Percentiles rank a stretch among this genome's conserved stretches.
These are phyloP conservation scores for Mortierella polycephala DNA, from an alignment of 371 early-diverging fungal species.

Conservation along the genomic window DNA sequence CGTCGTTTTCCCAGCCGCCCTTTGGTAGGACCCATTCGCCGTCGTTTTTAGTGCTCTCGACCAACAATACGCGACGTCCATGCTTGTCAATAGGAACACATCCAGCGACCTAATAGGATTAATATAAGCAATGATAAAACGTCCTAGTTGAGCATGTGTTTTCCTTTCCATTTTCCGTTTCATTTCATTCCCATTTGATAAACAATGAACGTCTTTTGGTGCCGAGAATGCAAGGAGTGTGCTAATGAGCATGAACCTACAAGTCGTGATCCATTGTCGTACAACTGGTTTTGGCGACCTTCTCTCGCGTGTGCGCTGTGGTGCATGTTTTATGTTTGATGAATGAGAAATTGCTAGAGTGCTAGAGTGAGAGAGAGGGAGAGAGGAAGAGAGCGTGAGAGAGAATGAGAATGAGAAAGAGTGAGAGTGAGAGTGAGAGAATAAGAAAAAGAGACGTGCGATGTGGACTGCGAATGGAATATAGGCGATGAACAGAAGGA, in stretches of 20 bases:
- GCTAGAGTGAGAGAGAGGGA: neutral
- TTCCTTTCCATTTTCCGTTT: neutral
- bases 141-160: no score
- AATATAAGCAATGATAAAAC: no score
- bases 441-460: no score
- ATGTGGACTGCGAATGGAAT: no score
- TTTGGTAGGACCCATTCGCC: conserved; percentile 74
- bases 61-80: conserved; percentile 63
- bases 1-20: conserved; percentile 77
- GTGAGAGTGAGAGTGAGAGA: no score
- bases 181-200: neutral
- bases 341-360: no score
- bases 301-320: conserved; percentile 28
- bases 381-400: neutral
- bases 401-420: neutral
- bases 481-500: no score
- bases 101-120: conserved; percentile 61
- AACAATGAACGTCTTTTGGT: neutral
- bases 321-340: no score
- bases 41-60: conserved; percentile 65
- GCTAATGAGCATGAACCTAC: conserved; percentile 13
- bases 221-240: neutral
- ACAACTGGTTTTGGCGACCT: conserved; percentile 50
- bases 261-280: conserved; percentile 40
- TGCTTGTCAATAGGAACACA: conserved; percentile 66